Evolutionary conservation across 495 filamentous ascomycete species (phyloP).

Genomic region (Talaromyces stipitatus): DNA sequence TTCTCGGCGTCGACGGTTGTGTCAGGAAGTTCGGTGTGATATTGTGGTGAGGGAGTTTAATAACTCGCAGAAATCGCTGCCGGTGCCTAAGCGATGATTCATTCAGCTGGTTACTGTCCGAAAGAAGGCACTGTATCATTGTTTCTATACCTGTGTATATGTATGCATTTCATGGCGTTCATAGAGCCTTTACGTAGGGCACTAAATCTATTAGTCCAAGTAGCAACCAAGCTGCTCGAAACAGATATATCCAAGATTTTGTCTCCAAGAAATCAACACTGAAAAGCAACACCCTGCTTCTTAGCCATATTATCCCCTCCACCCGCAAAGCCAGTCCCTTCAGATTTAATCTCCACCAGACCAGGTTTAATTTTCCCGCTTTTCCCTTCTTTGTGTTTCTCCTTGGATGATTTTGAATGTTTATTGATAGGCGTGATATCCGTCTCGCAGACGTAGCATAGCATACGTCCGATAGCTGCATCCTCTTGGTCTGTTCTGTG

Average conservation of each 20-base stretch:
- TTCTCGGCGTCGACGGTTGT: slow-evolving; percentile 68
- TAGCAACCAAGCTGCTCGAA: background rate
- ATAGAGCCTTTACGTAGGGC: slow-evolving; percentile 2
- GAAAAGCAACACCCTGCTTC: slow-evolving; percentile 75
- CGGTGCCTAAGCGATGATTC: slow-evolving; percentile 1
- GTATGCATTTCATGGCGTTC: slow-evolving; percentile 1
- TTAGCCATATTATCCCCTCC: slow-evolving; percentile 76
- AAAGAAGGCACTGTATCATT: background rate
- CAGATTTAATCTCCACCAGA: slow-evolving; percentile 73
- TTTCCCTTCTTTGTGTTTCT: slow-evolving; percentile 41
- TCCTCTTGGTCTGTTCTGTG: slow-evolving; percentile 48
- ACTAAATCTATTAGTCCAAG: background rate
- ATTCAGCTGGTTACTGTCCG: background rate
- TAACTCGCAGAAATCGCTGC: slow-evolving; percentile 25
- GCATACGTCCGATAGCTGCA: slow-evolving; percentile 34
- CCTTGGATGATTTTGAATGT: slow-evolving; percentile 17
- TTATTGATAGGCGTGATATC: slow-evolving; percentile 45
- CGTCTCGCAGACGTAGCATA: slow-evolving; percentile 85
- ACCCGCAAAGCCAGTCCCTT: slow-evolving; percentile 90
- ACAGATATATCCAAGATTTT: no score
- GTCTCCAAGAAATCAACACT: slow-evolving; percentile 49
- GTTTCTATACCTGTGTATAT: background rate
- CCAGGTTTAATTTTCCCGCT: slow-evolving; percentile 57
- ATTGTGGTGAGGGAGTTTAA: slow-evolving; percentile 73
- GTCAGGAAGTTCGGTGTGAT: slow-evolving; percentile 74